Evolutionary conservation across 495 filamentous ascomycete genomes (phyloP), one percentile per base, ranked within the genome.

Genomic region (Acidiella bohemica): DNA sequence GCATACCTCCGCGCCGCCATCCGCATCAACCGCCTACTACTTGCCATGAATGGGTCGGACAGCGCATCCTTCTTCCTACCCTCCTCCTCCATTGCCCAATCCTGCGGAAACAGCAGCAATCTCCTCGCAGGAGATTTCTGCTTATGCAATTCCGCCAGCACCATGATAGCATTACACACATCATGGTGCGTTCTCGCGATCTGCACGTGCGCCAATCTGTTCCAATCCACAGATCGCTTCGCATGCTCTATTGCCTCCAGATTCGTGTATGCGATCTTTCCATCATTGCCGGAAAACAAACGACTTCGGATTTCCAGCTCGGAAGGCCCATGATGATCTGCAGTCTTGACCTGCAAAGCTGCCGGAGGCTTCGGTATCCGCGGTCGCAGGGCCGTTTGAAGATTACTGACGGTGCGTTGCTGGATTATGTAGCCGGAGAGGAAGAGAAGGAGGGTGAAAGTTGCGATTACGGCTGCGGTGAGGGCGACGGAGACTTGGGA

Each of bases 391-490:
- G 70, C 73, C 48, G 64, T 56, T 57, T 79, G 73, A 21, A 84
- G 66, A 39, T 59, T 70, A 25, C 62, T 67, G 14, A 84, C 70
- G 6, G 78, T 80, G 54, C 73, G 68, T 47, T 84, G 79, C 46
- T 84, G 79, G 18, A 82, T 61, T 10, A 78, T 62, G 54, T 80
- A 83, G 38, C 79, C 79, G 0, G 78, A 77, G 21, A 81, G 59
- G 52, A 84, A 84, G 33, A 84, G 64, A 23, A 76, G 57, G 31
- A 70, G 48, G 4, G 78, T 78, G 58, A 80, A 83, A 27, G 73
- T 54, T 48, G 69, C 67, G 28, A 64, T 56, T 29, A 65, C 55
- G 11, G 19, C 41, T 6, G 53, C 56, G 8, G 62, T 61, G 22
- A 61, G 41, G 16, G 54, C 46, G 34, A 64, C 50, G 12, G 62